These are phyloP conservation scores for Trypanosoma melophagium DNA, from an alignment of 208 protist species.

Conservation along the genomic window DNA sequence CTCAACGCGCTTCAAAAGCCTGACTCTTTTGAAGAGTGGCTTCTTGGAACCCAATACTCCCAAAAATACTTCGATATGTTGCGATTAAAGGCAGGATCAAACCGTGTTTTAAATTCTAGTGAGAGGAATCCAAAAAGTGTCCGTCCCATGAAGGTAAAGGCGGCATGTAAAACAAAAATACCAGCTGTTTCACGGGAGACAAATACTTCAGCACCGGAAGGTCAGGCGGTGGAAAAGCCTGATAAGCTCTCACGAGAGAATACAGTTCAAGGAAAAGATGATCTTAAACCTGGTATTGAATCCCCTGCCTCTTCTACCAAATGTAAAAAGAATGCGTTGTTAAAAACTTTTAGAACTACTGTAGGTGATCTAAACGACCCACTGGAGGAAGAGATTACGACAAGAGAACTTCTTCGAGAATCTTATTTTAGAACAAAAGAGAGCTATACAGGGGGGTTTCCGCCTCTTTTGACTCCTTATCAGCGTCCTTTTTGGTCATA, in stretches of 20 bases:
- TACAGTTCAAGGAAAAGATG: too few relatives aligned
- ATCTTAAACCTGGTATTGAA: too few relatives aligned
- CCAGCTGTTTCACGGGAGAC: background rate
- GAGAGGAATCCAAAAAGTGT: background rate
- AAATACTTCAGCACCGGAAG: background rate
- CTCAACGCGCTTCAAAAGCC: slow-evolving; percentile 13
- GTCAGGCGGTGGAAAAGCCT: background rate
- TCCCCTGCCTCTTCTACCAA: too few relatives aligned
- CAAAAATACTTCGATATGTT: slow-evolving; percentile 19
- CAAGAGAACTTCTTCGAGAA: slow-evolving; percentile 23
- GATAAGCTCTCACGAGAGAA: background rate
- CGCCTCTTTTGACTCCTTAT: slow-evolving; percentile 40
- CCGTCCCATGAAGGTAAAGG: background rate
- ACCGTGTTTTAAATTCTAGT: slow-evolving; percentile 4
- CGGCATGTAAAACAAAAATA: background rate
- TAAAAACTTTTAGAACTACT: background rate
- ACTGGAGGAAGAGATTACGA: background rate
- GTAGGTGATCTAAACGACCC: background rate
- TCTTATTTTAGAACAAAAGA: slow-evolving; percentile 37
- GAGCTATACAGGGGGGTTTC: slow-evolving; percentile 24
- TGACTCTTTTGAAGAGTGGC: slow-evolving; percentile 26
- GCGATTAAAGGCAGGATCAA: slow-evolving; percentile 4
- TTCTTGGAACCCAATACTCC: slow-evolving; percentile 31
- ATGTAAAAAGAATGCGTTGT: background rate
- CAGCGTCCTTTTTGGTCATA: slow-evolving; percentile 26